Conservation (phyloP, 371 early-diverging fungal genomes). For the Mortierella sp. region DNA sequence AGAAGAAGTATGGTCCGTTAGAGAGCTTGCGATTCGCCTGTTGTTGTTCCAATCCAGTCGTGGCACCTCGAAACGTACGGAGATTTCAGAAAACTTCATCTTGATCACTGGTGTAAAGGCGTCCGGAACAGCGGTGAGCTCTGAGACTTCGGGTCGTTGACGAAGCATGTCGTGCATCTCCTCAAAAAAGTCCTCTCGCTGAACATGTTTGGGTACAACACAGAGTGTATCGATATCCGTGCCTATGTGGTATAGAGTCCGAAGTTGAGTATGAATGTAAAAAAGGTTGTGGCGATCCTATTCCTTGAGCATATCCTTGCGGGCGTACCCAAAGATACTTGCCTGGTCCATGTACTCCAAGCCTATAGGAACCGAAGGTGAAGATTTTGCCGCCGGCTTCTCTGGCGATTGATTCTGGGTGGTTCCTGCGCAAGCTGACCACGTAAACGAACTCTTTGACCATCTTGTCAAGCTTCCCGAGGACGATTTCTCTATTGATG, state of each 20-base stretch:
- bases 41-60: too few species aligned
- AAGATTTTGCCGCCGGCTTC: constrained; percentile 98
- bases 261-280: neutral
- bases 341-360: constrained; percentile 98
- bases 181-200: constrained; percentile 95
- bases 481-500: constrained; percentile 78
- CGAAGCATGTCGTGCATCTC: constrained; percentile 91
- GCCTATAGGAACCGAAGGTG: constrained; percentile 98
- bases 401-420: constrained; percentile 83
- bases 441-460: constrained; percentile 92
- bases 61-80: constrained; percentile 71
- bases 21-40: too few species aligned
- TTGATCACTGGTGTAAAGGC: constrained; percentile 99
- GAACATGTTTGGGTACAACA: constrained; percentile 95
- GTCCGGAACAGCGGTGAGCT: constrained; percentile 91
- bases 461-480: constrained; percentile 86
- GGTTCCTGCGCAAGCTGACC: constrained; percentile 71
- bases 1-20: too few species aligned
- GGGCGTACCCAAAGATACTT: constrained; percentile 23
- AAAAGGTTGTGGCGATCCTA: too few species aligned
- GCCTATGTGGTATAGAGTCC: constrained; percentile 58
- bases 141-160: constrained; percentile 86
- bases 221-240: constrained; percentile 99
- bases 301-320: too few species aligned
- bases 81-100: constrained; percentile 92